phyloP scores from a whole-genome alignment of 2,329 filamentous ascomycete genomes.

The Cryphonectria carpinicola region DNA sequence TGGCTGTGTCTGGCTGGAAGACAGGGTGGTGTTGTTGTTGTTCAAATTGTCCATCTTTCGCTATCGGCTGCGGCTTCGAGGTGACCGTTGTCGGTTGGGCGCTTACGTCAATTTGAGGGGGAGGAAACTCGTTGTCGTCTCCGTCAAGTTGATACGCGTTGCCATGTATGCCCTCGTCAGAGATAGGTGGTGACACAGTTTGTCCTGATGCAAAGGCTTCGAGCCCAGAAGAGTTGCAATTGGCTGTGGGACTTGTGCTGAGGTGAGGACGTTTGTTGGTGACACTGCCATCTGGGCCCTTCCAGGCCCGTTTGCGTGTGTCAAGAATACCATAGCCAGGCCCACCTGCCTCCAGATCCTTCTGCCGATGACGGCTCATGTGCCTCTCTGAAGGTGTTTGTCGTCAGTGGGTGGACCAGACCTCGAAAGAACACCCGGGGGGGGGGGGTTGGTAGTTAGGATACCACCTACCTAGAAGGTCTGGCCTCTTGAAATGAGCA shows the following conservation, averaged over 20 bases:
- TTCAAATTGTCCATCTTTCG: conserved; percentile 37
- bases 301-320: conserved; percentile 61
- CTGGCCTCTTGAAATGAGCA: conserved; percentile 64
- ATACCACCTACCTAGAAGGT: conserved; percentile 55
- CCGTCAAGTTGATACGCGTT: conserved; percentile 29
- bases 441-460: not conserved
- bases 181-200: conserved; percentile 24
- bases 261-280: conserved; percentile 46
- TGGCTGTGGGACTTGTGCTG: not conserved
- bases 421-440: too few species aligned
- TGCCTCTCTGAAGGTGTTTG: conserved; percentile 54
- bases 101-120: conserved; percentile 1
- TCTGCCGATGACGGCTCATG: conserved; percentile 56
- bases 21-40: conserved; percentile 50
- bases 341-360: conserved; percentile 59
- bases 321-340: conserved; percentile 54
- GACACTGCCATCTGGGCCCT: conserved; percentile 55
- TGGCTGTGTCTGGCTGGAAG: conserved; percentile 65
- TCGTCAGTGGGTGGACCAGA: conserved; percentile 4
- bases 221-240: conserved; percentile 10
- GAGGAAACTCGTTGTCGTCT: conserved; percentile 30
- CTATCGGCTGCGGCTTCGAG: conserved; percentile 29
- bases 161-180: conserved; percentile 29
- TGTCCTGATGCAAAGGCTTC: conserved; percentile 9
- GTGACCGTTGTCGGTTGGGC: conserved; percentile 8